phyloP scores from a whole-genome alignment of 768 basidiomycete species.

The Russula sp. region DNA sequence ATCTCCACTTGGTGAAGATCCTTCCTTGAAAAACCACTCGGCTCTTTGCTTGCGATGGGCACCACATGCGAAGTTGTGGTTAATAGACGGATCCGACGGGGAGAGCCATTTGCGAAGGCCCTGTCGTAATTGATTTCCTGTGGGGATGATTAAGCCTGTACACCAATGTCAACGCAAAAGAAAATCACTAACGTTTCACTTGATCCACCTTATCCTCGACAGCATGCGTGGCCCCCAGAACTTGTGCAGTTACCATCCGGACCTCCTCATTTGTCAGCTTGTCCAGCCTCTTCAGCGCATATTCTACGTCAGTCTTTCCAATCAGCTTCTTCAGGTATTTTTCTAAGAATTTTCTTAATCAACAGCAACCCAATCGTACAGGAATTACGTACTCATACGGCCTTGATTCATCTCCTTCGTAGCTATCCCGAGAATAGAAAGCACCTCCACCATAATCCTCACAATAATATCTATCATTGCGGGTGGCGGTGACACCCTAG shows the following conservation, averaged over 20 bases:
- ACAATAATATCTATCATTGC: not conserved
- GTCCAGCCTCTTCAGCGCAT: too few species aligned
- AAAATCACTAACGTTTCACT: not conserved
- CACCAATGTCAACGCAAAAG: too few species aligned
- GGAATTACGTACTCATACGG: not conserved
- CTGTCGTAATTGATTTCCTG: not conserved
- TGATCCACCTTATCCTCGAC: not conserved
- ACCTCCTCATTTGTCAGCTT: too few species aligned
- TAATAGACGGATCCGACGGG: not conserved
- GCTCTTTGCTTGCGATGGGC: not conserved
- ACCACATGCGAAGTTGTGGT: not conserved
- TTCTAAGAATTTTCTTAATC: too few species aligned
- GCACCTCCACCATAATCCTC: not conserved
- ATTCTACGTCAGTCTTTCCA: too few species aligned
- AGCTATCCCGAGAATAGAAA: not conserved
- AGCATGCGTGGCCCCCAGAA: not conserved
- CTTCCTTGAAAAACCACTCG: not conserved
- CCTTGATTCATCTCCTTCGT: not conserved
- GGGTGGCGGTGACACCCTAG: not conserved
- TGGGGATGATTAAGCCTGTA: not conserved
- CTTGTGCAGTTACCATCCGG: not conserved
- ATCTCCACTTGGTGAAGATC: not conserved
- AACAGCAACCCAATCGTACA: not conserved
- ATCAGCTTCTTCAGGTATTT: too few species aligned
- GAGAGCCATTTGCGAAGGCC: constrained; percentile 4